These are phyloP conservation scores for Phytophthora sp. DNA, from an alignment of 352 stramenopile genomes.

Conservation along the genomic window DNA sequence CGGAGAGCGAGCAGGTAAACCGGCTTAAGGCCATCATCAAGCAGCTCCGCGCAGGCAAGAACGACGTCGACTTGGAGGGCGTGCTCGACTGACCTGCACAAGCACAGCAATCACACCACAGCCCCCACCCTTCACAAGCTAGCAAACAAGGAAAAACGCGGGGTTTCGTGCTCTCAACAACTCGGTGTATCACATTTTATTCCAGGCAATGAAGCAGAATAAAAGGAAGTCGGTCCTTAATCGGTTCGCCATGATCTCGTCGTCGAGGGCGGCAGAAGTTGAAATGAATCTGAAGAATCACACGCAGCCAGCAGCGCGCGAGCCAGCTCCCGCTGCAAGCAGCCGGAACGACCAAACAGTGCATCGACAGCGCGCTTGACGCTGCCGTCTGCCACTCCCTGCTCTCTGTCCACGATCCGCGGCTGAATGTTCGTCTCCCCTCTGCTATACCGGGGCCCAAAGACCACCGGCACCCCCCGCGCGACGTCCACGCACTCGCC, in stretches of 20 bases:
- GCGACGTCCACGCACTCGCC: conserved; percentile 12
- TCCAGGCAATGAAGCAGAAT: conserved; percentile 47
- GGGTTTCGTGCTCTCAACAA: conserved; percentile 81
- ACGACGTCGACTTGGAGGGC: conserved; percentile 73
- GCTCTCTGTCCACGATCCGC: conserved; percentile 7
- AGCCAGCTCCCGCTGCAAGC: neutral
- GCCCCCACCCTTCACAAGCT: neutral
- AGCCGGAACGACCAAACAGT: conserved; percentile 9
- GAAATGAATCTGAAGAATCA: neutral
- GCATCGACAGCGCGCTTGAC: neutral
- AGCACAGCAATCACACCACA: neutral
- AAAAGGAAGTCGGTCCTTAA: conserved; percentile 46
- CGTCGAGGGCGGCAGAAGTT: conserved; percentile 24
- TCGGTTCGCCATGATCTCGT: conserved; percentile 26
- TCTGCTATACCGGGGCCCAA: conserved; percentile 1
- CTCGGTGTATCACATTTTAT: conserved; percentile 82
- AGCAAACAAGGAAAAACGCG: conserved; percentile 23
- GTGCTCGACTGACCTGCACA: conserved; percentile 50
- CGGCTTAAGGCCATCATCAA: conserved; percentile 86
- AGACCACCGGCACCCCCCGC: conserved; percentile 3
- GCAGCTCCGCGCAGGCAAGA: conserved; percentile 68
- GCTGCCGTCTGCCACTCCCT: conserved; percentile 1
- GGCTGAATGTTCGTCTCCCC: conserved; percentile 2
- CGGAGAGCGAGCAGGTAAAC: conserved; percentile 85
- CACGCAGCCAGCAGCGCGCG: neutral